Base-by-base conservation (phyloP, 352 stramenopile species). In the Globisporangium spinosum region DNA sequence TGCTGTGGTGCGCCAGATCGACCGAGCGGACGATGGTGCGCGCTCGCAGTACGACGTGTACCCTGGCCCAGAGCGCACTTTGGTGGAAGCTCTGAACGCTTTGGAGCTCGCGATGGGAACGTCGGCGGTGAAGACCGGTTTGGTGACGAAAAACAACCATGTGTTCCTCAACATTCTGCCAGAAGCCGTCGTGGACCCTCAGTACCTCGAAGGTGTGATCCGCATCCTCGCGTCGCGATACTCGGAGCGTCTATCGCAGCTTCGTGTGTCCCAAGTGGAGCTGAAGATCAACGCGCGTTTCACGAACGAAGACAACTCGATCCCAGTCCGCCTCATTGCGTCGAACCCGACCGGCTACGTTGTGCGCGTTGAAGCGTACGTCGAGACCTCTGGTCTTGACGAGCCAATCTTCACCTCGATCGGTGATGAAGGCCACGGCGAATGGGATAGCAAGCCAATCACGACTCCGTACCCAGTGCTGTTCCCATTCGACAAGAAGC, bases 261-360 rank as follows among this genome's bases (percentile, higher is more conserved):
- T 99, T 32, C 83, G 91, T 59, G 97, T 99, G 68, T 90, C 91
- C 47, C 95, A 98, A 72, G 93, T 99, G 34, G 97, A 99, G 83
- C 91, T 98, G 43, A 98, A 99, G 78, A 97, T 99, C 78, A 93
- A 95, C 34, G 97, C 94, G 55, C 89, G 90, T 40, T 93, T 99
- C 63, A 96, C 97, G 64, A 80, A 82, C 43, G 93, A 98, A 35
- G 92, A 95, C 15, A 82, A 89, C n/a, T 95, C 93, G 22, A 98
- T 99, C 72, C 96, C 97, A 32, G 84, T 99, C 32, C 95, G 97
- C 17, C 78, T 99, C 43, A 90, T 99, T 57, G 95, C 93, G 10
- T 95, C 91, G 55, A 99, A 99, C 79, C 98, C 98, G 25, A 99
- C 98, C 10, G 97, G 98, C 34, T 99, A 98, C 80, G 98, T 99